Conservation (phyloP, 805 yeast genomes). For the Ogataea pini region DNA sequence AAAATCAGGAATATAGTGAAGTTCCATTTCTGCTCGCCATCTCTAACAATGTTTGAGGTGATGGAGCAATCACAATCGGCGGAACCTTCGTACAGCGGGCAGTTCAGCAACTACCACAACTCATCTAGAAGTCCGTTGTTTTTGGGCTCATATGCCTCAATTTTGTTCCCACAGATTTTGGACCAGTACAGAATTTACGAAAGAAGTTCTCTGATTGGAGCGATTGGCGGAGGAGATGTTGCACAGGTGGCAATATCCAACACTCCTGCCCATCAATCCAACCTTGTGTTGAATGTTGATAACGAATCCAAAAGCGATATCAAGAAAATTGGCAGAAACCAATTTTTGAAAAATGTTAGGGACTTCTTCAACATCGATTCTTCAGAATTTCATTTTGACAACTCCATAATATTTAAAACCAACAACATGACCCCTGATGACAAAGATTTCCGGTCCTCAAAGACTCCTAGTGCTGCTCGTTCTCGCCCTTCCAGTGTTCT, state of each 20-base stretch:
- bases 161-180: constrained; percentile 58
- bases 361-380: constrained; percentile 66
- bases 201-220: constrained; percentile 51
- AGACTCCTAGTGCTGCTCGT: constrained; percentile 13
- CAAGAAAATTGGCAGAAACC: constrained; percentile 39
- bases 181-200: constrained; percentile 61
- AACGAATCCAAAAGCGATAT: constrained; percentile 6
- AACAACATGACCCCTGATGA: constrained; percentile 28
- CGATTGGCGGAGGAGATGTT: constrained; percentile 44
- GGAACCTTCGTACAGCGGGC: constrained; percentile 61
- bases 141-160: constrained; percentile 64
- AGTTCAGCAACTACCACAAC: constrained; percentile 43
- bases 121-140: constrained; percentile 56
- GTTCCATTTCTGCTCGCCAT: constrained; percentile 40
- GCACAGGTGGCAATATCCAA: constrained; percentile 19
- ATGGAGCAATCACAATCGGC: constrained; percentile 63
- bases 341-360: constrained; percentile 54
- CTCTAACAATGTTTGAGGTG: constrained; percentile 51
- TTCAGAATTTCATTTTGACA: constrained; percentile 54
- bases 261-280: constrained; percentile 19
- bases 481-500: constrained; percentile 38
- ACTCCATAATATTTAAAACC: constrained; percentile 62
- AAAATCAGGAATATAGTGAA: constrained; percentile 43
- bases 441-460: neutral
- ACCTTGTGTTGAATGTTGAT: constrained; percentile 12